Conservation (phyloP, 2,329 filamentous ascomycete genomes). For the Geoglossum cookeanum region DNA sequence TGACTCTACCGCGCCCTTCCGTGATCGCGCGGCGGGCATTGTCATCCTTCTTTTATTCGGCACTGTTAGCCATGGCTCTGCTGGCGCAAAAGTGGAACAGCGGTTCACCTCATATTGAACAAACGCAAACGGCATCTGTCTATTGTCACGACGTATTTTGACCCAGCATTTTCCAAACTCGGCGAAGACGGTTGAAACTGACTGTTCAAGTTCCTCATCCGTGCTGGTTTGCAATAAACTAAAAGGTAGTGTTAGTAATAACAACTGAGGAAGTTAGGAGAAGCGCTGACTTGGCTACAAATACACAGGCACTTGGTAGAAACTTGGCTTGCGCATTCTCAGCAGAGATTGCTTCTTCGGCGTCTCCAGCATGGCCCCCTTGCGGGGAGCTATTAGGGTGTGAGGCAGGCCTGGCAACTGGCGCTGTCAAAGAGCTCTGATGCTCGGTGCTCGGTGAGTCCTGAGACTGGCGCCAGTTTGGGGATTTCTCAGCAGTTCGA, state of each 20-base stretch:
- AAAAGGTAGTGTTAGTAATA: slow-evolving; percentile 8
- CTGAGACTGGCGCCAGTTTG: not conserved
- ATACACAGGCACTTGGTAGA: slow-evolving; percentile 38
- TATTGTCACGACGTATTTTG: slow-evolving; percentile 40
- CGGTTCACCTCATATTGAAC: slow-evolving; percentile 39
- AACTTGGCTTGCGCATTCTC: slow-evolving; percentile 32
- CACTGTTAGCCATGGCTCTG: not conserved
- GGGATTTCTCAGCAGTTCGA: not conserved
- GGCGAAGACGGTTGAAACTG: slow-evolving; percentile 33
- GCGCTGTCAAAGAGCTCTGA: not conserved
- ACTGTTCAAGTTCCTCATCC: slow-evolving; percentile 32
- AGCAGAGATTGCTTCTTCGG: slow-evolving; percentile 19
- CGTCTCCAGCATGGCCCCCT: not conserved
- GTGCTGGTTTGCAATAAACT: slow-evolving; percentile 33
- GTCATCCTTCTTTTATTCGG: slow-evolving; percentile 24
- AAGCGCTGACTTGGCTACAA: slow-evolving; percentile 43
- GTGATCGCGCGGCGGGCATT: slow-evolving; percentile 31
- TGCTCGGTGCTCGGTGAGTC: not conserved
- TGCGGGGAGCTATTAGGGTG: not conserved
- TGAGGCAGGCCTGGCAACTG: not conserved
- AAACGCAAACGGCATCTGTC: slow-evolving; percentile 44
- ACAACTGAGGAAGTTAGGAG: not conserved
- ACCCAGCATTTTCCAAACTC: slow-evolving; percentile 38
- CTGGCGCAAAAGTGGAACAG: slow-evolving; percentile 1
- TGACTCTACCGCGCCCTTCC: slow-evolving; percentile 27